Evolutionary conservation across 1,284 basidiomycete species (phyloP).

Genomic region (Anthracocystis walkeri): DNA sequence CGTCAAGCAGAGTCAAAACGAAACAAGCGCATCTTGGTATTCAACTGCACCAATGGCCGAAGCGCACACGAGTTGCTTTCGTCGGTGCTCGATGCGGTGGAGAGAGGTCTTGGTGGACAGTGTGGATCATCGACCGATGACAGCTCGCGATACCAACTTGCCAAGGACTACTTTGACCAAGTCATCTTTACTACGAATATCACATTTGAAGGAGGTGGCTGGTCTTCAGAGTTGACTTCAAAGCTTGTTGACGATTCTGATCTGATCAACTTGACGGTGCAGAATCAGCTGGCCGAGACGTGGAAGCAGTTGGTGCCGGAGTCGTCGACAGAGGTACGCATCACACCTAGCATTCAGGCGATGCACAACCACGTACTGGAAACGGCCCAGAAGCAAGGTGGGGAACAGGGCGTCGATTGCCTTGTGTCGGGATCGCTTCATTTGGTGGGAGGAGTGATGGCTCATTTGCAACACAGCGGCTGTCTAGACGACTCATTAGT

Average conservation of each 20-base stretch:
- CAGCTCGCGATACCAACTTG: conserved; percentile 10
- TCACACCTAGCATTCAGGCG: conserved; percentile 89
- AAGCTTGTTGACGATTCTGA: conserved; percentile 57
- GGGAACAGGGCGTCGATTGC: conserved; percentile 72
- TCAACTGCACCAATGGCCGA: conserved; percentile 95
- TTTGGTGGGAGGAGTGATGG: conserved; percentile 92
- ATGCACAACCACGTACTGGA: conserved; percentile 71
- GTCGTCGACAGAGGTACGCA: conserved; percentile 72
- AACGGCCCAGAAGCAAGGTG: conserved; percentile 72
- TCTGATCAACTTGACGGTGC: conserved; percentile 56
- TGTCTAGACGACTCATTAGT: conserved; percentile 59
- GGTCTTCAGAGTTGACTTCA: conserved; percentile 76
- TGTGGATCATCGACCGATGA: background rate
- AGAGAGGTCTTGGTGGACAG: conserved; percentile 15
- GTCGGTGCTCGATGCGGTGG: conserved; percentile 73
- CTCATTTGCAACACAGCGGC: conserved; percentile 59
- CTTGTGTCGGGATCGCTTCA: conserved; percentile 93
- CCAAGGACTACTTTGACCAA: conserved; percentile 76
- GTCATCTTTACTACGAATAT: conserved; percentile 97
- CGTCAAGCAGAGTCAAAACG: conserved; percentile 16
- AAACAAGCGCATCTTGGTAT: conserved; percentile 79
- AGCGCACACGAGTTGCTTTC: conserved; percentile 81
- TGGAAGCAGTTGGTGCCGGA: conserved; percentile 50
- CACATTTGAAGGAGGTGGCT: conserved; percentile 87
- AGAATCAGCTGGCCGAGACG: conserved; percentile 56